Conservation (phyloP, 768 basidiomycete genomes). For the Naganishia vishniacii region DNA sequence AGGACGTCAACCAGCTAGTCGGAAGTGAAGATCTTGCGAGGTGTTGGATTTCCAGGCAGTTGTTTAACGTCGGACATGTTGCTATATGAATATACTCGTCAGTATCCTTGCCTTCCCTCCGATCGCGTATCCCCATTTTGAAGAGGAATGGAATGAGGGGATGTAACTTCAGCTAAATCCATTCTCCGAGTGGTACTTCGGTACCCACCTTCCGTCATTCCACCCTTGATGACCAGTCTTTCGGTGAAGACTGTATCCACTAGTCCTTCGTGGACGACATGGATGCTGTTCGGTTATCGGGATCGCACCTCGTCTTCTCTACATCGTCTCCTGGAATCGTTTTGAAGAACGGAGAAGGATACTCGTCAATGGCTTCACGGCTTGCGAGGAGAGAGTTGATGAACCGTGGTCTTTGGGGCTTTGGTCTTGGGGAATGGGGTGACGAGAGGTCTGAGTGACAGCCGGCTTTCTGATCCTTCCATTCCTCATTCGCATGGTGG, state of each 20-base stretch:
- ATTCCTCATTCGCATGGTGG: slow-evolving; percentile 9
- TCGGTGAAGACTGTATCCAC: slow-evolving; percentile 14
- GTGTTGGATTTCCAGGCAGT: too few relatives aligned
- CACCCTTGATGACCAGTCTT: neutral
- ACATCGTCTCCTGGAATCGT: slow-evolving; percentile 15
- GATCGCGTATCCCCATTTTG: too few relatives aligned
- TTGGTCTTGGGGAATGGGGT: neutral
- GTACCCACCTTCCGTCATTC: slow-evolving; percentile 13
- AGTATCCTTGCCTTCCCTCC: neutral
- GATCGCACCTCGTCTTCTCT: slow-evolving; percentile 12
- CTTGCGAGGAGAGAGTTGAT: slow-evolving; percentile 9
- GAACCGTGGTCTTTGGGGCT: slow-evolving; percentile 16
- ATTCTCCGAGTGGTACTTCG: slow-evolving; percentile 22
- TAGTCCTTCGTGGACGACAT: neutral
- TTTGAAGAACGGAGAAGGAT: slow-evolving; percentile 19
- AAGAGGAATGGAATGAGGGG: slow-evolving; percentile 14
- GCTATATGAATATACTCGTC: slow-evolving; percentile 7
- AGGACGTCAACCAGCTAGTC: too few relatives aligned
- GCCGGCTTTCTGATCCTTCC: slow-evolving; percentile 21
- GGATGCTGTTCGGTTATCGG: slow-evolving; percentile 18
- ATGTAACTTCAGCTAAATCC: slow-evolving; percentile 23
- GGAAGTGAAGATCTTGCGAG: too few relatives aligned
- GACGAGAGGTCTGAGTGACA: slow-evolving; percentile 7
- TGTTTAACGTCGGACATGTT: too few relatives aligned
- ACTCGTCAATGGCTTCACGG: neutral